Base-by-base conservation (phyloP, 345 rosid species). In the Populus simonii region DNA sequence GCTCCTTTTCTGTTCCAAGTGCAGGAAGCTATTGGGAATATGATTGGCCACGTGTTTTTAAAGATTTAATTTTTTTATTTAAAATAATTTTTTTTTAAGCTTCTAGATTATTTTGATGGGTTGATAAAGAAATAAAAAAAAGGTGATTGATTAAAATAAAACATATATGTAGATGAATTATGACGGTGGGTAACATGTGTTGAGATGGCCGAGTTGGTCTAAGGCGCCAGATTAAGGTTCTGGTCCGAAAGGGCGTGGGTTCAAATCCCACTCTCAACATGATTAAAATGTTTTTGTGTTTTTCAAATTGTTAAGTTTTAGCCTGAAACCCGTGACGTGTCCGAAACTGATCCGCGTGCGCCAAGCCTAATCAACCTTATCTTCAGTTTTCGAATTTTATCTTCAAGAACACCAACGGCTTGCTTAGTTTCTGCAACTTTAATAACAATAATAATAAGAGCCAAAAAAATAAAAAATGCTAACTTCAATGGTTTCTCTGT, bases 201-300 rank as follows among this genome's bases (percentile, higher is more conserved):
- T 88, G 92, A 88, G 90, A 91, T 91, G 97, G 98, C 97, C 93
- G 97, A 91, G 97, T 96, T 91, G 95, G 98, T 90, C 92, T 89
- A 91, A 92, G 97, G 97, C 94, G 97, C 97, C 92, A 91, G 97
- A 91, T 93, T 92, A 91, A 91, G 99, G 98, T 94, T 91, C 94
- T 92, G 93, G 99, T 96, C 93, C 93, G 97, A 91, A 91, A 92
- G 94, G 95, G 93, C 97, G 92, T 90, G 95, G 97, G 95, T 96
- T 92, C 93, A 88, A 96, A 93, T 89, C 95, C 93, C 96, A 93
- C 91, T 91, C 89, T 93, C 95, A 84, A 94, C 97, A 91, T 2
- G 0, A 23, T 0, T 9, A 20, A 4, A 1, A 0, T 59, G 0
- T 0, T n/a, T 23, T 59, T 10, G 0, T 1, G 6, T 47, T 47